Evolutionary conservation across 1,284 basidiomycete species (phyloP).

Genomic region (Hypsizygus ulmarius): DNA sequence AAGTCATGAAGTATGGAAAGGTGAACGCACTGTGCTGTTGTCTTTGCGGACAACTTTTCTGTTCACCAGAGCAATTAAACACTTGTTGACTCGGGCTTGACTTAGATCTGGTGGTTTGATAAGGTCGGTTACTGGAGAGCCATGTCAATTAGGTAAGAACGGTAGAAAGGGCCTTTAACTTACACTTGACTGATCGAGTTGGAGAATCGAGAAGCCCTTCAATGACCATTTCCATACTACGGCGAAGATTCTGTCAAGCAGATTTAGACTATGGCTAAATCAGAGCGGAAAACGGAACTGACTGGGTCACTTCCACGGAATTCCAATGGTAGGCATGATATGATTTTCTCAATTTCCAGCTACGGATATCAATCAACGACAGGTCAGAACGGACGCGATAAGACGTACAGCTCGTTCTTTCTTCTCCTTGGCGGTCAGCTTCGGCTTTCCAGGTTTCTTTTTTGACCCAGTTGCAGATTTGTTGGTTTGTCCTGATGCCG

Average conservation of each 20-base stretch:
- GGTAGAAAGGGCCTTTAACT: conserved; percentile 20
- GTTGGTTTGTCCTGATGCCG: conserved; percentile 27
- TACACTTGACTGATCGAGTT: conserved; percentile 55
- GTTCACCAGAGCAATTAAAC: conserved; percentile 86
- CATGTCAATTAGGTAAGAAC: background rate
- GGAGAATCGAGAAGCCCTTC: conserved; percentile 63
- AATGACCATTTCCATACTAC: conserved; percentile 77
- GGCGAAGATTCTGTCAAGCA: conserved; percentile 55
- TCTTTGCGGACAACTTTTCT: conserved; percentile 84
- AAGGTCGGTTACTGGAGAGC: conserved; percentile 67
- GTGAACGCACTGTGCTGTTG: conserved; percentile 53
- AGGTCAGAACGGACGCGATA: background rate
- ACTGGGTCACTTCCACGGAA: conserved; percentile 88
- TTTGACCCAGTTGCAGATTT: conserved; percentile 37
- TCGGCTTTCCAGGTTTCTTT: conserved; percentile 64
- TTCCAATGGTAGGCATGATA: conserved; percentile 83
- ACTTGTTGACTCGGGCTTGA: conserved; percentile 90
- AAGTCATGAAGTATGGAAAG: background rate
- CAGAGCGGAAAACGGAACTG: conserved; percentile 22
- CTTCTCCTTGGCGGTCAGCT: conserved; percentile 77
- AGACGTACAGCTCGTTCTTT: conserved; percentile 68
- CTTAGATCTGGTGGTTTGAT: conserved; percentile 79
- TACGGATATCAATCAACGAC: conserved; percentile 22
- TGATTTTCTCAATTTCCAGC: conserved; percentile 70
- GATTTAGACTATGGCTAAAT: background rate